Evolutionary conservation across 768 basidiomycete genomes (phyloP).

Genomic region (Lactarius hengduanensis): DNA sequence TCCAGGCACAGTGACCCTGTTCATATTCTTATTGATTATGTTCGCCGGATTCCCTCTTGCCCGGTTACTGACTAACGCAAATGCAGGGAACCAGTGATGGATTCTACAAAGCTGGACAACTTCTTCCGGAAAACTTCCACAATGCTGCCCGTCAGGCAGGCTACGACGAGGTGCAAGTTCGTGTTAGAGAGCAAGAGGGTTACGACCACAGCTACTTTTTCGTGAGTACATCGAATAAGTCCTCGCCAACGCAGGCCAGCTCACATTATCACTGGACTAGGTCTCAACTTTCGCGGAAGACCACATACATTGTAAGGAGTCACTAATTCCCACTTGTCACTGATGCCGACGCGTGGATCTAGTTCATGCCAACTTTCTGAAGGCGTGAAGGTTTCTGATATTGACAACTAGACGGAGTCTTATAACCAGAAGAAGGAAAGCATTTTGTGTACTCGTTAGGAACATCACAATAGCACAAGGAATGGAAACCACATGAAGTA

Average conservation of each 20-base stretch:
- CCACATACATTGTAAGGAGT: conserved; percentile 73
- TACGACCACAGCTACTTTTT: conserved; percentile 94
- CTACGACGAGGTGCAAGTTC: conserved; percentile 70
- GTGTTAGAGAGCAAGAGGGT: conserved; percentile 74
- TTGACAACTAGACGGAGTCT: not conserved
- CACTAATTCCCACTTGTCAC: conserved; percentile 27
- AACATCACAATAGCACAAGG: conserved; percentile 20
- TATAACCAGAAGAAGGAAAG: conserved; percentile 2
- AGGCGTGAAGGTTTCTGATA: conserved; percentile 47
- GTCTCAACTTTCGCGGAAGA: conserved; percentile 89
- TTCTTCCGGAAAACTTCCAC: conserved; percentile 87
- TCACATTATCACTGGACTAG: conserved; percentile 38
- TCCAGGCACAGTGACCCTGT: conserved; percentile 57
- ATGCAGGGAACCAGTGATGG: conserved; percentile 73
- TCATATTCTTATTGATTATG: conserved; percentile 85
- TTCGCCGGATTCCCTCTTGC: conserved; percentile 37
- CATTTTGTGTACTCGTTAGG: conserved; percentile 13
- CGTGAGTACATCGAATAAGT: conserved; percentile 40
- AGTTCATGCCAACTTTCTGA: conserved; percentile 90
- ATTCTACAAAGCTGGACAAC: conserved; percentile 82
- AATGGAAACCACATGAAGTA: conserved; percentile 14
- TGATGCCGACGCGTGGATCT: conserved; percentile 32
- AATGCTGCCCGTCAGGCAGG: conserved; percentile 73
- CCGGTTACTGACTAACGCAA: not conserved
- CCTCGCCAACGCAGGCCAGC: not conserved